phyloP scores from a whole-genome alignment of 306 rosid genomes.

The Ceratonia siliqua region DNA sequence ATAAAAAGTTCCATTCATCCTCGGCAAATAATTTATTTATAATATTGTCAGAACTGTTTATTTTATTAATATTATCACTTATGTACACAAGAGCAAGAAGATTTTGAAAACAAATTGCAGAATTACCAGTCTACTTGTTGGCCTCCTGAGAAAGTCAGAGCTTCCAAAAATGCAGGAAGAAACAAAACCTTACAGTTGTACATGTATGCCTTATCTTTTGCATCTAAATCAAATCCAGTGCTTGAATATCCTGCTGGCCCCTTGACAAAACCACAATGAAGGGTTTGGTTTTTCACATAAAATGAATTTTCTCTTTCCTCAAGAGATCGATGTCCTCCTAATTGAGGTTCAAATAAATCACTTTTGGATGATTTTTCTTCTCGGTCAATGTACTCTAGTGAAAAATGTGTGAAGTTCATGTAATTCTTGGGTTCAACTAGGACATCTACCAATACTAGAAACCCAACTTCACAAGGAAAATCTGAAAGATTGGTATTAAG shows the following conservation, averaged over 20 bases:
- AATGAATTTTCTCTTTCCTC: conserved; percentile 79
- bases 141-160: conserved; percentile 93
- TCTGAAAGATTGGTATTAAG: conserved; percentile 51
- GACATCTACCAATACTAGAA: conserved; percentile 59
- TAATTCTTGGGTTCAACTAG: conserved; percentile 62
- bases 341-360: conserved; percentile 57
- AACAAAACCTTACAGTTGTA: conserved; percentile 71
- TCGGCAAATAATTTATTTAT: too few relatives aligned
- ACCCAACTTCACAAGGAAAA: conserved; percentile 73
- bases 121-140: conserved; percentile 75
- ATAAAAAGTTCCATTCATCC: not conserved
- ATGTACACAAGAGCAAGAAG: conserved; percentile 7
- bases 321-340: conserved; percentile 86
- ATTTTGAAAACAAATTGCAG: not conserved
- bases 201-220: conserved; percentile 72
- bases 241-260: conserved; percentile 60
- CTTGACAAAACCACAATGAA: conserved; percentile 85
- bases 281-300: conserved; percentile 64
- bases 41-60: too few relatives aligned
- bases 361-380: conserved; percentile 46
- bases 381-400: conserved; percentile 58
- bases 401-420: conserved; percentile 61
- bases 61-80: too few relatives aligned
- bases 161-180: conserved; percentile 98
- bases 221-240: conserved; percentile 81